These are phyloP conservation scores for Leucaena leucocephala DNA, from an alignment of 306 rosid genomes.

Conservation along the genomic window DNA sequence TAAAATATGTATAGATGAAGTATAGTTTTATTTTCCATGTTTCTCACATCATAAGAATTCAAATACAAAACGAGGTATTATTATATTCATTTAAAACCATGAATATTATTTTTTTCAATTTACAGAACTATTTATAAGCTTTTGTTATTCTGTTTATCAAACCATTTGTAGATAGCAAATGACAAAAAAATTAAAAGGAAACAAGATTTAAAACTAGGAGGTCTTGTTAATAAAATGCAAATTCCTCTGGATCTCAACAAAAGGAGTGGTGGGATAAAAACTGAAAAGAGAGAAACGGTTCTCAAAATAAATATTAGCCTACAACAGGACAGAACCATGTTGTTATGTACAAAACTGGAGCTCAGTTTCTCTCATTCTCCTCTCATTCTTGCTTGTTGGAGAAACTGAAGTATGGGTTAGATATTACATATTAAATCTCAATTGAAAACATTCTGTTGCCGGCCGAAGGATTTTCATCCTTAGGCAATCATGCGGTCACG, in stretches of 20 bases:
- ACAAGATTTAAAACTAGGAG: neutral
- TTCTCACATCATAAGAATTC: neutral
- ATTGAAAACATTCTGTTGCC: conserved; percentile 29
- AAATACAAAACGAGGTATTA: neutral
- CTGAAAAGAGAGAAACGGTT: neutral
- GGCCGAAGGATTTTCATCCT: conserved; percentile 33
- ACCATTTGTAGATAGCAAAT: neutral
- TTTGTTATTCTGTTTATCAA: neutral
- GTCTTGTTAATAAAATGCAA: neutral
- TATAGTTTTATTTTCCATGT: neutral
- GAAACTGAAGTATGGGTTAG: conserved; percentile 52
- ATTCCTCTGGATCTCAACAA: neutral
- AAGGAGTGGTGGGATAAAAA: neutral
- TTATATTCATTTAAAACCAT: neutral
- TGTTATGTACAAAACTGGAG: conserved; percentile 51
- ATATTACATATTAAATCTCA: conserved; percentile 39
- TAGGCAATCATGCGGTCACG: conserved; percentile 61
- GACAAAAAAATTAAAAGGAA: neutral
- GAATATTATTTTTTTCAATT: neutral
- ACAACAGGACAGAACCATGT: neutral
- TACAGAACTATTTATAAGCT: neutral
- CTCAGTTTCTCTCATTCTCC: conserved; percentile 28
- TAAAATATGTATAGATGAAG: too few relatives aligned
- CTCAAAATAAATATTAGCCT: neutral
- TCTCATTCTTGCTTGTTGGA: conserved; percentile 21